Percentiles rank a stretch among this genome's conserved stretches.
Evolutionary conservation across 352 stramenopile species (phyloP).

Genomic region (Phytophthora multivora): DNA sequence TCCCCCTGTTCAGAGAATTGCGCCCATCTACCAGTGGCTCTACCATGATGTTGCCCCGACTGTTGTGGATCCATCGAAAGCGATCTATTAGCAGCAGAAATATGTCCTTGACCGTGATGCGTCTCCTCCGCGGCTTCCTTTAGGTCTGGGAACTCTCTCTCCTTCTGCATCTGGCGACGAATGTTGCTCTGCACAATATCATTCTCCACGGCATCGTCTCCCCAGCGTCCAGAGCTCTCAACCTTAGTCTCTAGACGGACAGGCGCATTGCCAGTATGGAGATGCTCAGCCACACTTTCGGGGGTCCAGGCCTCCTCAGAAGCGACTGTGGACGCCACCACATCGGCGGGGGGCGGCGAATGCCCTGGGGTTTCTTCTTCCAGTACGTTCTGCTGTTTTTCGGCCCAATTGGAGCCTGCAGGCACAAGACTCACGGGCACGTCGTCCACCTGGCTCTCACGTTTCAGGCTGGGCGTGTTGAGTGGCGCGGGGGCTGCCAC

Average conservation of each 20-base stretch:
- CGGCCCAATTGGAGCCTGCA: slow-evolving; percentile 46
- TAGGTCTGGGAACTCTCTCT: slow-evolving; percentile 52
- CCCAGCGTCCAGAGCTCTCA: slow-evolving; percentile 57
- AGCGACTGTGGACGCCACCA: background rate
- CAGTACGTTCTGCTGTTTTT: slow-evolving; percentile 6
- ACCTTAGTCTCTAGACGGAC: background rate
- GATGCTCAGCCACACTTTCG: slow-evolving; percentile 33
- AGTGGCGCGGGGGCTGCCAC: slow-evolving; percentile 63
- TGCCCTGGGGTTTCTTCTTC: slow-evolving; percentile 1
- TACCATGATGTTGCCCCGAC: slow-evolving; percentile 19
- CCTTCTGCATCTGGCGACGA: slow-evolving; percentile 26
- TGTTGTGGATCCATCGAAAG: slow-evolving; percentile 6
- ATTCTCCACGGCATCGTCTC: slow-evolving; percentile 74
- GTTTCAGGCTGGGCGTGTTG: slow-evolving; percentile 79
- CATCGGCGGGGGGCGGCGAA: background rate
- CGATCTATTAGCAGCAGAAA: slow-evolving; percentile 6
- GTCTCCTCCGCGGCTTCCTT: slow-evolving; percentile 27
- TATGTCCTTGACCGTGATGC: slow-evolving; percentile 7
- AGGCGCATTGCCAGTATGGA: slow-evolving; percentile 14
- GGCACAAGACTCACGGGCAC: slow-evolving; percentile 46
- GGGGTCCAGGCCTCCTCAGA: slow-evolving; percentile 32
- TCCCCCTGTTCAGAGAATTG: slow-evolving; percentile 25
- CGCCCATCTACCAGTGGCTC: slow-evolving; percentile 33
- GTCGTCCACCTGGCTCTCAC: slow-evolving; percentile 57
- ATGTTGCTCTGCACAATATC: slow-evolving; percentile 50